phyloP scores from a whole-genome alignment of 164 flowering plant species.

The Buxus sempervirens region DNA sequence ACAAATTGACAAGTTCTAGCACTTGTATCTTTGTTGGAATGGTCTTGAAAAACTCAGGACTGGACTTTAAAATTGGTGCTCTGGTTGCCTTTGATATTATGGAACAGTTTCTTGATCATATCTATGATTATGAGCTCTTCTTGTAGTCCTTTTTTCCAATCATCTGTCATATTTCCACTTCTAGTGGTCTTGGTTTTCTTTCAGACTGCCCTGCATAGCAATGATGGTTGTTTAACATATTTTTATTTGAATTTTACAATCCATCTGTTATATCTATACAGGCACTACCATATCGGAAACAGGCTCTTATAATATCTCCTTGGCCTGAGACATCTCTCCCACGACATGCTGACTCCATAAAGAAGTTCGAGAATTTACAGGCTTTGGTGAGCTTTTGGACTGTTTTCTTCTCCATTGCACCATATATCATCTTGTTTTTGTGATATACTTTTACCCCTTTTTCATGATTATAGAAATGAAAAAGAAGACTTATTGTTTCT shows the following conservation, averaged over 20 bases:
- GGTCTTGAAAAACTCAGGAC: not conserved
- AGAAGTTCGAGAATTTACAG: constrained; percentile 81
- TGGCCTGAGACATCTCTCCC: constrained; percentile 86
- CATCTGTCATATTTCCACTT: no score
- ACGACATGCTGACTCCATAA: constrained; percentile 43
- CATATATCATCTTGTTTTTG: not conserved
- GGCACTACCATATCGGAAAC: constrained; percentile 74
- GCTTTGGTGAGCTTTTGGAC: constrained; percentile 57
- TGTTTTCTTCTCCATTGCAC: not conserved
- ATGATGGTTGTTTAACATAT: not conserved
- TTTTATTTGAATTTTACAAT: constrained; percentile 5
- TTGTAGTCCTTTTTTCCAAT: no score
- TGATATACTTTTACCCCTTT: not conserved
- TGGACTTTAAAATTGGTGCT: not conserved
- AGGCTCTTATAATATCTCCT: constrained; percentile 75
- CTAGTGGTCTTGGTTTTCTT: not conserved
- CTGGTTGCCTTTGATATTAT: not conserved
- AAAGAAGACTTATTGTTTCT: not conserved
- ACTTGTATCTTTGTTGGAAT: not conserved
- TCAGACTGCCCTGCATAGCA: not conserved
- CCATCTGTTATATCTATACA: constrained; percentile 19
- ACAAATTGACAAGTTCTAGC: not conserved
- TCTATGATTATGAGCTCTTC: no score
- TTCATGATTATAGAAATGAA: not conserved
- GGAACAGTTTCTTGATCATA: no score